Conservation (phyloP, 2,329 filamentous ascomycete species). For the Chalaropsis ovoidea region DNA sequence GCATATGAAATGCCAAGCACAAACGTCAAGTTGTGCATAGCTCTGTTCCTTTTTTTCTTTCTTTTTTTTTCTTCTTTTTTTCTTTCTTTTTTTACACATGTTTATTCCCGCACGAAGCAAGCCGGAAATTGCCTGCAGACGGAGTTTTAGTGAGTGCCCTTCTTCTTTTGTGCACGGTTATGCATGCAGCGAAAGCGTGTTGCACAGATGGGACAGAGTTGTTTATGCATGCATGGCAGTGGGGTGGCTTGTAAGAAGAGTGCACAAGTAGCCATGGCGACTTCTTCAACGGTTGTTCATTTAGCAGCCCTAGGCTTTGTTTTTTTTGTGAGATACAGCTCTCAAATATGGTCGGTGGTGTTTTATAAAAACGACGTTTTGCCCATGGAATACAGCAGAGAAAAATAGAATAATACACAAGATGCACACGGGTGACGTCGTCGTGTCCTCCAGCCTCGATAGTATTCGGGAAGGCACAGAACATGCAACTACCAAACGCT, state of each 20-base stretch:
- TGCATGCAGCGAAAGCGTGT: background rate
- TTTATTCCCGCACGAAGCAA: background rate
- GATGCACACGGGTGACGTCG: too few species aligned
- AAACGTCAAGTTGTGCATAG: background rate
- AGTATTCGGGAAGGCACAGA: background rate
- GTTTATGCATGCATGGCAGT: background rate
- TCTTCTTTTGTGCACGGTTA: constrained; percentile 11
- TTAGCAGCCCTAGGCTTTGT: background rate
- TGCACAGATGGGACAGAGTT: background rate
- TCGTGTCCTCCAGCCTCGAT: background rate
- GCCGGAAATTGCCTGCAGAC: background rate
- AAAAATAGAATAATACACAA: background rate
- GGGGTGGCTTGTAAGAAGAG: background rate
- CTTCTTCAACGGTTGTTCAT: background rate
- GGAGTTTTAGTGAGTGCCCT: background rate
- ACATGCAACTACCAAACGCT: background rate
- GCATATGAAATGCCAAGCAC: background rate
- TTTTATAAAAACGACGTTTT: background rate
- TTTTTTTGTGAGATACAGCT: background rate
- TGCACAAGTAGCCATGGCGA: too few species aligned
- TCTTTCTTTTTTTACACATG: too few species aligned
- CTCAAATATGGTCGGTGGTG: background rate
- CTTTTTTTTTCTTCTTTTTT: too few species aligned
- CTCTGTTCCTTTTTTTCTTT: too few species aligned
- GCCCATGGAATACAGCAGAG: background rate